Base-by-base conservation (phyloP, 164 flowering plant species). In the Aristolochia californica region DNA sequence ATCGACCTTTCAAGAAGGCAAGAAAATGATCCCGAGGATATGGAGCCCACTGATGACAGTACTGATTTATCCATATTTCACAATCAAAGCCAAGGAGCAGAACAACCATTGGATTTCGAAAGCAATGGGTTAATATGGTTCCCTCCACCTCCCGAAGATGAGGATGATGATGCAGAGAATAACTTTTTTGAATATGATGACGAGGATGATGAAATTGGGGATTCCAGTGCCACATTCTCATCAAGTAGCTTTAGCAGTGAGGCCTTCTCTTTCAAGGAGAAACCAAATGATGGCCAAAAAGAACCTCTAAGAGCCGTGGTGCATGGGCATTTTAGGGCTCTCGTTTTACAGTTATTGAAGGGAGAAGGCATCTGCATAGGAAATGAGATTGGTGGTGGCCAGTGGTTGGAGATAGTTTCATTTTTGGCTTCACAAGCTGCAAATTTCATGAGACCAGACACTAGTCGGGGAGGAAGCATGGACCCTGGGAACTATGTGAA, bases 401-500 rank as follows among this genome's bases (percentile, higher is more conserved):
- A 75, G 50, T 93, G 97, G 98, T 76, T 89, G 63, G 90, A 88
- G 63, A 72, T 84, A 27, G 71, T 87, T 47, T 68, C 88, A n/a
- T 57, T 71, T 60, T 28, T 93, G 28, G 84, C 98, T 30, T 93
- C 94, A 97, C 88, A 85, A 75, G 98, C 98, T 67, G 98, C 97
- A 24, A 83, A 67, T 64, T 93, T 79, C 75, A 87, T 93, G 60
- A 89, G 77, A 71, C 97, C 97, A 17, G 96, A 93, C 70, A 87
- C 95, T 13, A 82, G 85, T 72, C 68, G 69, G 65, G 97, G 94
- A 57, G 95, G 96, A 56, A 89, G 95, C 72, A 93, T 93, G 98
- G 97, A 89, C 78, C 98, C 98, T 0, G 83, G 77, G 62, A 84
- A 82, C 70, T 93, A 93, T 73, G 89, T 93, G 43, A 93, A 89